Conservation (phyloP, 305 asterid genomes). For the Fraxinus sp. region DNA sequence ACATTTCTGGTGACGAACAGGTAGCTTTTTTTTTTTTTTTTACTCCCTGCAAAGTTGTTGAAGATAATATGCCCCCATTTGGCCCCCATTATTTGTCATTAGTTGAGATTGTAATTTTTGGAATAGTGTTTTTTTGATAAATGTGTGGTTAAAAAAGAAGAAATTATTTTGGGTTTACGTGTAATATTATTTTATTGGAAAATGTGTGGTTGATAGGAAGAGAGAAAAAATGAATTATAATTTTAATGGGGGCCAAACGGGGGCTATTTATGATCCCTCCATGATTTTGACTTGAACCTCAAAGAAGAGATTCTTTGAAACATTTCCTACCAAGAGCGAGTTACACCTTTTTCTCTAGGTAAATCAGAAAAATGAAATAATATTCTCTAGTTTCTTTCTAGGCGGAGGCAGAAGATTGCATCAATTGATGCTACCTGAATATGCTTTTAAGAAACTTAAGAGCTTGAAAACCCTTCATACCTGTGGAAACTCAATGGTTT, state of each 20-base stretch:
- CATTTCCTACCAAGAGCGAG: background rate
- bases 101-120: background rate
- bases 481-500: background rate
- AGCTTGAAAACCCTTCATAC: background rate
- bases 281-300: background rate
- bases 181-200: background rate
- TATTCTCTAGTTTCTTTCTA: background rate
- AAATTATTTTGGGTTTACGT: background rate
- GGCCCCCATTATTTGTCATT: background rate
- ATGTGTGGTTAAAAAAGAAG: background rate
- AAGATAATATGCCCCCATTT: background rate
- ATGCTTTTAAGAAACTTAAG: background rate
- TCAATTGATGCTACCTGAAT: background rate
- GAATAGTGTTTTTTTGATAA: background rate
- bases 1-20: conserved; percentile 98
- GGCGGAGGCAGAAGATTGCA: background rate
- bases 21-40: conserved; percentile 33
- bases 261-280: background rate
- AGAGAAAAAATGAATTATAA: background rate
- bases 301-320: background rate
- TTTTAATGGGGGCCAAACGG: background rate
- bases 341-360: background rate
- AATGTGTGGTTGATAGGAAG: background rate
- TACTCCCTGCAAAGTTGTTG: background rate
- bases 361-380: background rate